Evolutionary conservation across 352 stramenopile species (phyloP), one percentile per base, ranked within the genome.

Genomic region (Globisporangium paroecandrum): DNA sequence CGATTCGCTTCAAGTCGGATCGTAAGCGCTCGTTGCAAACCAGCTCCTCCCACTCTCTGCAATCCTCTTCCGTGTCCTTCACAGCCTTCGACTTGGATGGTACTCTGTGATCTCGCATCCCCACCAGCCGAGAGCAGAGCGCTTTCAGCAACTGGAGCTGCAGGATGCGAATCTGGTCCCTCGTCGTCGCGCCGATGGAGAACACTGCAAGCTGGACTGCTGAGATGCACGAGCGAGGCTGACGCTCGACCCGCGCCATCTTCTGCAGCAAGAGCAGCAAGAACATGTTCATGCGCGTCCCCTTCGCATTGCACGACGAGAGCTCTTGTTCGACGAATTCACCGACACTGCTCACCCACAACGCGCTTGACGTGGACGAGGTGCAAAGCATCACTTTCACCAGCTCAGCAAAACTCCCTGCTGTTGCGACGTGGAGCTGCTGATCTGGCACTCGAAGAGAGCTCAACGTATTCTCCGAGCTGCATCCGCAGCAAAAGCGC

Each of bases 201-300:
- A 69, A 83, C 22, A 89, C 68, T 6, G 77, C 77, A 12, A 81
- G 38, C 66, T 87, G 81, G 18, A 87, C 70, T 2, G 73, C 72
- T 2, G 69, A 61, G 53, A 72, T 66, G 25, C 60, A 71, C 47
- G 54, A 57, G 18, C 51, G 47, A 20, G 69, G 46, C 25, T 36
- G 64, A 13, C 32, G 53, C 46, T 64, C 53, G 22, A 65, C 49
- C 10, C 27, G 20, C n/a, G 54, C 55, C 27, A 85, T 64, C 58
- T 83, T 85, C 51, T 77, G 77, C n/a, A 89, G 75, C 47, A 89
- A 27, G 20, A 86, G 62, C 58, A 89, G 51, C 15, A 89, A 54
- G 65, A 89, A 89, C 63, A 84, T 20, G 64, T 89, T 89, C 49
- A 84, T 70, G 25, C 70, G 75, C 55, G 70, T 76, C 47, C 25